Evolutionary conservation across 495 filamentous ascomycete genomes (phyloP).

Genomic region (Podospora sp.): DNA sequence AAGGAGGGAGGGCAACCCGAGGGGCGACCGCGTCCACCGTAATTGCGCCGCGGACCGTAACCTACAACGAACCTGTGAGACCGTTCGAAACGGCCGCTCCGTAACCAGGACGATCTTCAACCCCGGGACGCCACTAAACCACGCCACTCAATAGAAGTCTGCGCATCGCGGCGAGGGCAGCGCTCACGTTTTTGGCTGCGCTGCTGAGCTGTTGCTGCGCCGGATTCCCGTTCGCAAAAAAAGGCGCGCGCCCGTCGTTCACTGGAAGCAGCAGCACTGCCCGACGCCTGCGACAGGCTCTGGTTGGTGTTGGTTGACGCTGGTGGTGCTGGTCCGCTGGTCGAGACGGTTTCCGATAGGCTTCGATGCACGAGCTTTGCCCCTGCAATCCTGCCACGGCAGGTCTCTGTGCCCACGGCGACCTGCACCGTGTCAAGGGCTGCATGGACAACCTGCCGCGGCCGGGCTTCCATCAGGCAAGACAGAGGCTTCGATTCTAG

Average conservation of each 20-base stretch:
- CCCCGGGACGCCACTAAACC: not conserved
- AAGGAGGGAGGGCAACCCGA: not conserved
- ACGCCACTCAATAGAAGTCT: not conserved
- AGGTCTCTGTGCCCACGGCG: conserved; percentile 8
- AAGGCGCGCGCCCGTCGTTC: not conserved
- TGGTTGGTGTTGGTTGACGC: conserved; percentile 3
- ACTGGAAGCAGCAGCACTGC: not conserved
- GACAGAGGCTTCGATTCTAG: conserved; percentile 8
- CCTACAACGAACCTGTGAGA: not conserved
- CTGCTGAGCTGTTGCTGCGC: conserved; percentile 1
- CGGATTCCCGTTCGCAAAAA: not conserved
- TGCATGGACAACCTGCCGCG: conserved; percentile 17
- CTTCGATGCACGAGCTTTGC: conserved; percentile 19
- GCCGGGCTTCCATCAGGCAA: conserved; percentile 9
- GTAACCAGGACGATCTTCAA: conserved; percentile 2
- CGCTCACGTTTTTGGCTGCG: not conserved
- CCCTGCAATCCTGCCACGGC: conserved; percentile 20
- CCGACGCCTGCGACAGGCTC: conserved; percentile 1
- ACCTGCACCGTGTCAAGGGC: conserved; percentile 23
- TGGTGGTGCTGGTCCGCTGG: conserved; percentile 1
- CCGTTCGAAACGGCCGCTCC: conserved; percentile 5
- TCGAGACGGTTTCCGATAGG: conserved; percentile 15
- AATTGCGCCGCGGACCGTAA: not conserved
- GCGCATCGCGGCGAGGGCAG: conserved; percentile 1
- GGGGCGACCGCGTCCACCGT: not conserved